Percentiles rank a stretch among this genome's conserved stretches.
phyloP scores from a whole-genome alignment of 2,329 filamentous ascomycete genomes.

The Colletotrichum lini region DNA sequence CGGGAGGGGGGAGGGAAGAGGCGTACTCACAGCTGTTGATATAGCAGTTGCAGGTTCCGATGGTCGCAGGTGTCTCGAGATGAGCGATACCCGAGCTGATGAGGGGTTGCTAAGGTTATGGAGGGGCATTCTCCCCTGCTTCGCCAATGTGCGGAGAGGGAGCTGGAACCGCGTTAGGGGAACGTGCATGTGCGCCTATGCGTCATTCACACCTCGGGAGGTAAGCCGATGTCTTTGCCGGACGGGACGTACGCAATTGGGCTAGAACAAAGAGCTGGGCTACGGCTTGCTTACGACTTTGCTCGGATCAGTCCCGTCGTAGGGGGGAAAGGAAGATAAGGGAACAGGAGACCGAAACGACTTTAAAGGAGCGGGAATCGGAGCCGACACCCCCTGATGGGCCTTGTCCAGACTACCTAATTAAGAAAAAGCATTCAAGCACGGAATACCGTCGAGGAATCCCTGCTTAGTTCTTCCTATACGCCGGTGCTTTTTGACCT shows the following conservation, averaged over 20 bases:
- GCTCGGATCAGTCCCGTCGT: slow-evolving; percentile 32
- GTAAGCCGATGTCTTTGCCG: slow-evolving; percentile 41
- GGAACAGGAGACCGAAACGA: slow-evolving; percentile 25
- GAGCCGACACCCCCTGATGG: slow-evolving; percentile 22
- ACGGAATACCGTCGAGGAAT: slow-evolving; percentile 17
- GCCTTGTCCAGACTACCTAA: background rate
- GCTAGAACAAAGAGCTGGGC: slow-evolving; percentile 24
- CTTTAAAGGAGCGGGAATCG: slow-evolving; percentile 24
- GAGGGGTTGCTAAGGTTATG: slow-evolving; percentile 44
- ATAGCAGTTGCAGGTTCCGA: slow-evolving; percentile 35
- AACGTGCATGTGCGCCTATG: slow-evolving; percentile 43
- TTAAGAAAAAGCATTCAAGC: slow-evolving; percentile 26
- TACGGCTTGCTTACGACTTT: slow-evolving; percentile 40
- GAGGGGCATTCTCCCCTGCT: slow-evolving; percentile 43
- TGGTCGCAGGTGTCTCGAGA: slow-evolving; percentile 41
- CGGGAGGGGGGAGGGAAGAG: background rate
- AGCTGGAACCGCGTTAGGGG: slow-evolving; percentile 42
- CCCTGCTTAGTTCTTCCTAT: slow-evolving; percentile 20
- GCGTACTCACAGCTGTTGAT: slow-evolving; percentile 31
- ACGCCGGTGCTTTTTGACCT: background rate
- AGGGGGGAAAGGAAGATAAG: background rate
- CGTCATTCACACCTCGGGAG: slow-evolving; percentile 38
- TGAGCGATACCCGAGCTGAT: slow-evolving; percentile 44
- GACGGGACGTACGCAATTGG: slow-evolving; percentile 21
- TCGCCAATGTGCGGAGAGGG: slow-evolving; percentile 43